A percentile compares a stretch with the other conserved stretches of the same genome.
Evolutionary conservation across 768 basidiomycete genomes (phyloP).

Genomic region (Lactarius trivialis): DNA sequence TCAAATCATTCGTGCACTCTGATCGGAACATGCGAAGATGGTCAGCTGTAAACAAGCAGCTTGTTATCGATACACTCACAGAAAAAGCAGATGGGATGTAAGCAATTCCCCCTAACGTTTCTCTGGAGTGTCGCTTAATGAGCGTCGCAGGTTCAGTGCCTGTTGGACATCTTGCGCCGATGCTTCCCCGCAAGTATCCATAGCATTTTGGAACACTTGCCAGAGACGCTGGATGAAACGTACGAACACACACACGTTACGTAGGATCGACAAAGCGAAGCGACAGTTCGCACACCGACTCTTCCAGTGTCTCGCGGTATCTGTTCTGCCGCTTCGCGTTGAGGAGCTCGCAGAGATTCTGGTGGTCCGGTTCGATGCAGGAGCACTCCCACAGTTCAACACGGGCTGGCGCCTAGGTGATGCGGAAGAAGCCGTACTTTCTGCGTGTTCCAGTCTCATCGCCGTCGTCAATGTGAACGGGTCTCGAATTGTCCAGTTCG

Average conservation of each 20-base stretch:
- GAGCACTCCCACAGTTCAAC: background rate
- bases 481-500: background rate
- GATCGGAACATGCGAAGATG: background rate
- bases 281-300: slow-evolving; percentile 1
- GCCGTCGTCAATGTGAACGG: background rate
- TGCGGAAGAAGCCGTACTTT: background rate
- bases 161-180: background rate
- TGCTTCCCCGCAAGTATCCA: background rate
- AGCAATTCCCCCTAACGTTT: background rate
- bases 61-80: background rate
- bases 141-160: slow-evolving; percentile 4
- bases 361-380: background rate
- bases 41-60: background rate
- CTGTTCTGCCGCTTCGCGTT: background rate
- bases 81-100: slow-evolving; percentile 5
- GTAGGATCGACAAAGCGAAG: background rate
- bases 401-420: slow-evolving; percentile 5
- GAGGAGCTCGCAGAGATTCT: slow-evolving; percentile 8
- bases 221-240: background rate
- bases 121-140: background rate
- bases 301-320: slow-evolving; percentile 3
- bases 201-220: background rate
- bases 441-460: slow-evolving; percentile 1
- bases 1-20: background rate
- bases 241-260: background rate